Evolutionary conservation across 257 asterid genomes (phyloP).

Genomic region (Misopates orontium): DNA sequence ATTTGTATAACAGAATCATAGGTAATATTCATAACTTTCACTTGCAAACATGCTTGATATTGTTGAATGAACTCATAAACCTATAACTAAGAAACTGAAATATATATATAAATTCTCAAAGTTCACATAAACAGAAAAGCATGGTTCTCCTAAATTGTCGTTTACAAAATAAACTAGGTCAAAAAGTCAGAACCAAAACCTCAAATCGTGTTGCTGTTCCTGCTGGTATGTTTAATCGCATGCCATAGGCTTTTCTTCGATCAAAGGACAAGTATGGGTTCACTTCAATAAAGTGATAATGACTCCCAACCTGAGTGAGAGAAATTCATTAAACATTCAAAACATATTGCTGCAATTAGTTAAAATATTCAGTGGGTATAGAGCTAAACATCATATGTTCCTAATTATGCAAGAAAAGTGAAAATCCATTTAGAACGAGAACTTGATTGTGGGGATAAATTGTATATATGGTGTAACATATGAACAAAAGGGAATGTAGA

Average conservation of each 20-base stretch:
- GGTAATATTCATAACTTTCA: not conserved
- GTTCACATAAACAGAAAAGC: conserved; percentile 14
- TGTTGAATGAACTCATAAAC: conserved; percentile 23
- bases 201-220: conserved; percentile 95
- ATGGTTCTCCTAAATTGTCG: conserved; percentile 12
- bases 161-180: conserved; percentile 25
- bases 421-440: conserved; percentile 14
- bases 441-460: conserved; percentile 1
- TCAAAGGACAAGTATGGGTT: conserved; percentile 81
- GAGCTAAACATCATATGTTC: conserved; percentile 22
- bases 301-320: conserved; percentile 88
- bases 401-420: conserved; percentile 7
- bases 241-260: conserved; percentile 71
- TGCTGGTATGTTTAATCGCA: conserved; percentile 91
- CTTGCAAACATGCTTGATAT: conserved; percentile 19
- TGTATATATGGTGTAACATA: not conserved
- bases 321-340: conserved; percentile 9
- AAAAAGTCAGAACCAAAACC: conserved; percentile 45
- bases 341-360: conserved; percentile 18
- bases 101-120: conserved; percentile 14
- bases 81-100: not conserved
- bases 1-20: too few relatives aligned
- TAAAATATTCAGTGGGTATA: conserved; percentile 13
- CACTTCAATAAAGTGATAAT: conserved; percentile 90
- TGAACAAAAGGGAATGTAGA: conserved; percentile 11